Evolutionary conservation across 192 early-diverging fungal species (phyloP), one percentile per base, ranked within the genome.

Genomic region (Linnemannia exigua): DNA sequence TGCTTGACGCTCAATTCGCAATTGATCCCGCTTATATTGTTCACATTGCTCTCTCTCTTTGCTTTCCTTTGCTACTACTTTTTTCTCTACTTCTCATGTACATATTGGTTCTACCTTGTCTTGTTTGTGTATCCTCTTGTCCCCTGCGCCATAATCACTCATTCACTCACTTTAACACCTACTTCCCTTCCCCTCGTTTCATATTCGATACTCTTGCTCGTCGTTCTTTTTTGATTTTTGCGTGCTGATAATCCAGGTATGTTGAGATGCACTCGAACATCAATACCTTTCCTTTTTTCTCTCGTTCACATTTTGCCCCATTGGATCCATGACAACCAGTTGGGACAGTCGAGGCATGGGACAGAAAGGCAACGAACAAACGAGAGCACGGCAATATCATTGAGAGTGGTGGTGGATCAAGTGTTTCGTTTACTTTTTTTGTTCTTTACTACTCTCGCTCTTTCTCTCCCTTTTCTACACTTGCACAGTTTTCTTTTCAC

Each of bases 181-280:
- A 25, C 25, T 50, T 73, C 28, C 16, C 25, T 14, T 72, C 35
- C 35, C 35, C 35, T 35, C 50, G n/a, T 74, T 47, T 46, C 28
- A 72, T 72, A 15, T 72, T 72, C 58, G 58, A 25, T 15, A 61
- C 58, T 63, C 9, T 15, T 14, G 11, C 12, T 63, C n/a, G 58
- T n/a, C 1, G 28, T 63, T 31, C 58, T 31, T 25, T 54, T 54
- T 5, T 54, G n/a, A n/a, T n/a, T n/a, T n/a, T n/a, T n/a, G n/a
- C n/a, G n/a, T 44, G 41, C 41, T 31, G 14, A 63, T 31, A 63
- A 3, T 11, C 58, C 25, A 63, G 58, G 58, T 63, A 63, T 33
- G 58, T 31, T 25, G n/a, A 31, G 58, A 63, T 63, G 58, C 28
- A 33, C 58, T 63, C 58, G 58, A 63, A 63, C 58, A 63, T 63